A percentile compares a stretch with the other conserved stretches of the same genome.
Evolutionary conservation across 108 stramenopile genomes (phyloP).

Genomic region (Conticribra guillardii): DNA sequence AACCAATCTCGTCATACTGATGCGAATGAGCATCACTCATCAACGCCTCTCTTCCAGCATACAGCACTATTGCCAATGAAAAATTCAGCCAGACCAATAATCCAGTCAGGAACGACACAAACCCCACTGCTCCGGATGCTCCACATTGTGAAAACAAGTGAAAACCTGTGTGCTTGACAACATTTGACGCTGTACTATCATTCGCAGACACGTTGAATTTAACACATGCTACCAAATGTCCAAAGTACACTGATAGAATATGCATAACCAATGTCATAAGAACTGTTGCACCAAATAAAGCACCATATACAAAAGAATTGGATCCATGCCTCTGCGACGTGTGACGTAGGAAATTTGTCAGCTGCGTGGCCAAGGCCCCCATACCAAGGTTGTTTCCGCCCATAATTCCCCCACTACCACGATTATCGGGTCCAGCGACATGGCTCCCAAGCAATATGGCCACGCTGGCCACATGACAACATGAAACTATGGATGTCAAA

Average conservation of each 20-base stretch:
- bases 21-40: not conserved
- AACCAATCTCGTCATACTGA: not conserved
- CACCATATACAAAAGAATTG: not conserved
- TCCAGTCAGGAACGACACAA: not conserved
- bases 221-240: not conserved
- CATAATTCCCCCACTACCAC: not conserved
- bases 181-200: not conserved
- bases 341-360: not conserved
- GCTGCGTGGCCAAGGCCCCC: not conserved
- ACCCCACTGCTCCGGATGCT: not conserved
- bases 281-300: not conserved
- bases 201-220: not conserved
- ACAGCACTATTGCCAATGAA: not conserved
- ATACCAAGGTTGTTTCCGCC: not conserved
- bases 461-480: not conserved
- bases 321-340: not conserved
- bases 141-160: not conserved
- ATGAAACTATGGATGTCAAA: not conserved
- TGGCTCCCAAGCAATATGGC: not conserved
- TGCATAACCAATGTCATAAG: not conserved
- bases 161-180: not conserved
- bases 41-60: not conserved
- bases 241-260: not conserved
- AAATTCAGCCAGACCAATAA: not conserved
- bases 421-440: not conserved